Evolutionary conservation across 352 stramenopile genomes (phyloP).

Genomic region (Globisporangium carolinianum): DNA sequence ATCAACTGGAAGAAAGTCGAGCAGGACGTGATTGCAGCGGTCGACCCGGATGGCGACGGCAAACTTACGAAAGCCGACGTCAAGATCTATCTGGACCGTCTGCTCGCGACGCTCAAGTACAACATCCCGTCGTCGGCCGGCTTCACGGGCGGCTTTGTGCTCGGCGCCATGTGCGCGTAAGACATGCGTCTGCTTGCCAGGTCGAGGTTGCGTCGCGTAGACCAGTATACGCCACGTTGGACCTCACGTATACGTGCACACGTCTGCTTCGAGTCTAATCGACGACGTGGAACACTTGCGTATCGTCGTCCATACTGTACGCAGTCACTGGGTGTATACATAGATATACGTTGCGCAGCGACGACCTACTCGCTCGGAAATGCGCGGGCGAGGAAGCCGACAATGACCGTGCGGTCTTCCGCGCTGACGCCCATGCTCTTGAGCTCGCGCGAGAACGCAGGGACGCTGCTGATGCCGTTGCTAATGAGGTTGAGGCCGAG

Average conservation of each 20-base stretch:
- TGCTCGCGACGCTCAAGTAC: conserved; percentile 65
- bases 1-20: conserved; percentile 89
- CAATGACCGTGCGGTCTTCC: conserved; percentile 69
- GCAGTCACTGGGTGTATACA: not conserved
- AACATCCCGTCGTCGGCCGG: conserved; percentile 81
- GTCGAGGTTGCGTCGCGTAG: too few relatives aligned
- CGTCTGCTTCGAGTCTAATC: too few relatives aligned
- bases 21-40: conserved; percentile 73
- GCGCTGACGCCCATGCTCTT: conserved; percentile 65
- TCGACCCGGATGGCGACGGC: conserved; percentile 79
- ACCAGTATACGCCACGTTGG: too few relatives aligned
- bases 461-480: conserved; percentile 78
- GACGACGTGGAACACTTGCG: too few relatives aligned
- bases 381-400: conserved; percentile 65
- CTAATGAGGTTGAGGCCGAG: conserved; percentile 81
- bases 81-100: conserved; percentile 65
- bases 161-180: conserved; percentile 34
- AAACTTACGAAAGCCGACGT: conserved; percentile 82
- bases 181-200: too few relatives aligned
- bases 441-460: conserved; percentile 74
- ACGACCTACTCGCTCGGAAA: conserved; percentile 51
- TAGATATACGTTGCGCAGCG: too few relatives aligned
- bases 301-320: too few relatives aligned
- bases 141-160: conserved; percentile 70
- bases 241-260: too few relatives aligned